Evolutionary conservation across 2,329 filamentous ascomycete species (phyloP), one percentile per base, ranked within the genome.

Genomic region (Phialemoniopsis sp.): DNA sequence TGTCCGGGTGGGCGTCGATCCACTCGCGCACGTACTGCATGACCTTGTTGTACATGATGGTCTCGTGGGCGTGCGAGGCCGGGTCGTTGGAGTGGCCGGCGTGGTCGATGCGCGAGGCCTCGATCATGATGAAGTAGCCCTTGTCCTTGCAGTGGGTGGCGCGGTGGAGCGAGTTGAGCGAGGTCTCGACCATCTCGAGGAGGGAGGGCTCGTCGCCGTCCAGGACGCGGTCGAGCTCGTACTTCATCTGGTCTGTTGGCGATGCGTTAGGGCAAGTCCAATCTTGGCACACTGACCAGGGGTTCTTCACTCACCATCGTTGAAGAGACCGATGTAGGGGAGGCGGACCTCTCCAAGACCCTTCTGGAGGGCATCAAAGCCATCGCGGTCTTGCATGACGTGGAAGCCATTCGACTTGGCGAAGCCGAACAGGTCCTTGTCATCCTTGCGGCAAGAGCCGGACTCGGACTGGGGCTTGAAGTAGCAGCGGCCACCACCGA

Each of bases 31-130:
- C 58, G 32, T 53, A 58, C 4, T 52, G 51, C 44, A 66, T 57
- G 13, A 62, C 58, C 12, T 58, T 50, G 45, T 66, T 62, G 47
- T 65, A 66, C 47, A 63, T 60, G 26, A 67, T 52, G 14, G 58
- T 60, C 16, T 67, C 63, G 41, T 62, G 58, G 21, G 76, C 68
- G 48, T 78, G 73, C 13, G 70, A 71, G 14, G 68, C 70, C 4
- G 73, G 70, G 46, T 77, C 73, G 47, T 76, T 77, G 52, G 68
- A 69, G 48, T 76, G 73, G 36, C 56, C 52, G 26, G 58, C 55
- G 43, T 63, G 59, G 42, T 62, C 58, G 41, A 63, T 63, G 21
- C 59, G 52, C 8, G 55, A 58, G n/a, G 59, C 59, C 46, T 62
- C 59, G 32, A 62, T 60, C 55, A 67, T 60, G 35, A 66, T 48